Evolutionary conservation across 1,284 basidiomycete genomes (phyloP).

Genomic region (Ceratobasidium sp.): DNA sequence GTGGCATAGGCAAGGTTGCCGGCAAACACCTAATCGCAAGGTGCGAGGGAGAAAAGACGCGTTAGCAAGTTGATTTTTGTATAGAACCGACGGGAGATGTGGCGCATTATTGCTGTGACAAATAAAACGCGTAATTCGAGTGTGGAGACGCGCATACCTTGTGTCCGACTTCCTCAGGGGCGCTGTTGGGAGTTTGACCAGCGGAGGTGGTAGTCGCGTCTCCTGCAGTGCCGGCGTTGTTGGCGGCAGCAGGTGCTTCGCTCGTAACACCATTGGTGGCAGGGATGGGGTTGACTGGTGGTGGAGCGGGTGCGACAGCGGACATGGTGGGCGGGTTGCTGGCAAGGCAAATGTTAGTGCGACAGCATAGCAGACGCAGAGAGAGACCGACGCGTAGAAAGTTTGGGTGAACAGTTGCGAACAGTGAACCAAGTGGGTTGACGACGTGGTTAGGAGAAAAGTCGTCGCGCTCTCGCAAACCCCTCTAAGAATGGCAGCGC

Average conservation of each 20-base stretch:
- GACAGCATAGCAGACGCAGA: not conserved
- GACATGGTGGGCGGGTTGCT: slow-evolving; percentile 44
- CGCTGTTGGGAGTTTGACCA: slow-evolving; percentile 17
- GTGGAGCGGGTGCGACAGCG: slow-evolving; percentile 45
- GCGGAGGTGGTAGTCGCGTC: slow-evolving; percentile 42
- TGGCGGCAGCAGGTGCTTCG: slow-evolving; percentile 40
- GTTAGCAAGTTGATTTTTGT: slow-evolving; percentile 20
- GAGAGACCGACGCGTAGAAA: slow-evolving; percentile 36
- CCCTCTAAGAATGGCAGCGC: slow-evolving; percentile 28
- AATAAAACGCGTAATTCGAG: slow-evolving; percentile 11
- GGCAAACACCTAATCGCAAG: slow-evolving; percentile 83
- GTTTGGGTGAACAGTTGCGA: slow-evolving; percentile 38
- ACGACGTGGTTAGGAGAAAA: slow-evolving; percentile 47
- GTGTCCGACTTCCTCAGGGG: slow-evolving; percentile 34
- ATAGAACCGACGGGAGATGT: slow-evolving; percentile 5
- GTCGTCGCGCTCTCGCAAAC: slow-evolving; percentile 22
- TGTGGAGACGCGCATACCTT: slow-evolving; percentile 31
- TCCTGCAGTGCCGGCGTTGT: slow-evolving; percentile 41
- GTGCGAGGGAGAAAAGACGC: slow-evolving; percentile 54
- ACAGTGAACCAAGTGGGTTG: slow-evolving; percentile 45
- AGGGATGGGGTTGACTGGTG: slow-evolving; percentile 42
- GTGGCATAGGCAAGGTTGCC: slow-evolving; percentile 90
- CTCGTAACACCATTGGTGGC: slow-evolving; percentile 42
- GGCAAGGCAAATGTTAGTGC: not conserved
- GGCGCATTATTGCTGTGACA: slow-evolving; percentile 18